Evolutionary conservation across 2,329 filamentous ascomycete species (phyloP).

Genomic region (Colletotrichum sp.): DNA sequence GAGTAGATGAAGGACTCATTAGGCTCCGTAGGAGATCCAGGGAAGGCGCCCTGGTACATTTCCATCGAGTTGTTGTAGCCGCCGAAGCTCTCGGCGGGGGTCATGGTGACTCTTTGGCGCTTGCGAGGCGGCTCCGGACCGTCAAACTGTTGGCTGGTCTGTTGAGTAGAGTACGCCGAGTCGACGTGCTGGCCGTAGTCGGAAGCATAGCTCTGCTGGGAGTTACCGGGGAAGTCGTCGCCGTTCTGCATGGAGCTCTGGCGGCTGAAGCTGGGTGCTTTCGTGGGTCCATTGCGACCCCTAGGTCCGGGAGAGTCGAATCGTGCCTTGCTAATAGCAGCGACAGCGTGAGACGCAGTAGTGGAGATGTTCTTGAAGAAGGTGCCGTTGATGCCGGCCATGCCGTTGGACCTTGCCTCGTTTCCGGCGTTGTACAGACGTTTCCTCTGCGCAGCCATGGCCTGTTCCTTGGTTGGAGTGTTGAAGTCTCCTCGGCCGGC

Average conservation of each 20-base stretch:
- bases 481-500: constrained; percentile 80
- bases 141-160: constrained; percentile 30
- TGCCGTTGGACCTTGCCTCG: constrained; percentile 70
- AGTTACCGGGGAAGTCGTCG: constrained; percentile 73
- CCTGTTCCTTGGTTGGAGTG: constrained; percentile 97
- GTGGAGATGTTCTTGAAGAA: constrained; percentile 98
- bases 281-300: constrained; percentile 66
- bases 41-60: constrained; percentile 54
- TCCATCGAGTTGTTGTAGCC: constrained; percentile 57
- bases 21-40: constrained; percentile 78
- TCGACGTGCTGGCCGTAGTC: constrained; percentile 79
- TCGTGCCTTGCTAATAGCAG: constrained; percentile 94
- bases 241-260: constrained; percentile 75
- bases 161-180: constrained; percentile 71
- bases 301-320: constrained; percentile 86
- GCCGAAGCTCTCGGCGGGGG: constrained; percentile 63
- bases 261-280: constrained; percentile 73
- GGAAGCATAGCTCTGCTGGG: constrained; percentile 83
- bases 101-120: constrained; percentile 66
- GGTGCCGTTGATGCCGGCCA: constrained; percentile 69
- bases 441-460: constrained; percentile 95
- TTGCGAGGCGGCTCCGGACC: constrained; percentile 82
- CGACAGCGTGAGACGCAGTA: constrained; percentile 90
- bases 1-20: constrained; percentile 80
- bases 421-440: constrained; percentile 82